phyloP scores from a whole-genome alignment of 352 stramenopile species.

The Phytopythium oedochilum region DNA sequence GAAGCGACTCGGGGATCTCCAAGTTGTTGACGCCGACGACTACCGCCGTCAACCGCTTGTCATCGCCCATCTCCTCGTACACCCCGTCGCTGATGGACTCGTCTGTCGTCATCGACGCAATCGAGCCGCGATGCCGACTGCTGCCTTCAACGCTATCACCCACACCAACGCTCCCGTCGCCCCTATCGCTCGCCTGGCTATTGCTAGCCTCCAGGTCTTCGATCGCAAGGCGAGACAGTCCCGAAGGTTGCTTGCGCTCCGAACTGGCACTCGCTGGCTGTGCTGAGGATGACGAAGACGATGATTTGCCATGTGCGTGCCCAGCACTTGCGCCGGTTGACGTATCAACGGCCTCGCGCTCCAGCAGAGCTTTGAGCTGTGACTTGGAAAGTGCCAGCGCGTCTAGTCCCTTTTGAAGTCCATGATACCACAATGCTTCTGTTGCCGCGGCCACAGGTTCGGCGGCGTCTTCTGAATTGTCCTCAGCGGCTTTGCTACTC shows the following conservation, averaged over 20 bases:
- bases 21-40: conserved; percentile 74
- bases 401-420: conserved; percentile 49
- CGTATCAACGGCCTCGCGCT: conserved; percentile 69
- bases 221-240: conserved; percentile 18
- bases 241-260: conserved; percentile 24
- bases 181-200: conserved; percentile 3
- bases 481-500: not conserved
- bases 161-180: conserved; percentile 3
- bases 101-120: conserved; percentile 57
- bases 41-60: conserved; percentile 68
- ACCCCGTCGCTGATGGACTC: conserved; percentile 55
- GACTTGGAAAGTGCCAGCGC: conserved; percentile 59
- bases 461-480: conserved; percentile 11
- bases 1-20: conserved; percentile 36
- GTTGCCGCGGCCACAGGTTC: conserved; percentile 20
- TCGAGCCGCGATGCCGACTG: conserved; percentile 20
- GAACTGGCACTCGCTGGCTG: not conserved
- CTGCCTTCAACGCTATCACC: conserved; percentile 11
- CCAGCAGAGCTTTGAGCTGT: conserved; percentile 60
- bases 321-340: conserved; percentile 42
- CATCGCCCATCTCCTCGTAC: conserved; percentile 58
- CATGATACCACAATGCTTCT: conserved; percentile 29
- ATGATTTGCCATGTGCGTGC: conserved; percentile 9
- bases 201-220: conserved; percentile 9
- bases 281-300: conserved; percentile 5